Evolutionary conservation across 306 rosid genomes (phyloP).

Genomic region (Citrullus mucosospermus): DNA sequence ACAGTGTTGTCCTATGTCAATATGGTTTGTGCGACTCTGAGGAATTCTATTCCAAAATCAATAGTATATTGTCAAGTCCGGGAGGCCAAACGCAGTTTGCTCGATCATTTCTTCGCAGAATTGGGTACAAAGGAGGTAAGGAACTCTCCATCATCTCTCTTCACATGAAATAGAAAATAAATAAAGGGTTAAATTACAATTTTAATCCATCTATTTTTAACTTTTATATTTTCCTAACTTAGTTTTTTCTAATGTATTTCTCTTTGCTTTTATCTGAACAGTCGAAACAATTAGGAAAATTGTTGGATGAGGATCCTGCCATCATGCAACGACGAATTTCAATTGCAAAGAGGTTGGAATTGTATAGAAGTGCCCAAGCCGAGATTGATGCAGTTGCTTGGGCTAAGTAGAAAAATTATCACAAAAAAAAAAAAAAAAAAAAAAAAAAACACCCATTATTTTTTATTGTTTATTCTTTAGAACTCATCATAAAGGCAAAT

Average conservation of each 20-base stretch:
- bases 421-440: background rate
- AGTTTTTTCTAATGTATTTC: no score
- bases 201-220: background rate
- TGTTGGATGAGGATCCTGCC: conserved; percentile 34
- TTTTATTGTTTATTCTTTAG: background rate
- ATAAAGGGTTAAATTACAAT: background rate
- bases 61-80: conserved; percentile 32
- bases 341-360: conserved; percentile 23
- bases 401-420: background rate
- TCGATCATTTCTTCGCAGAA: conserved; percentile 29
- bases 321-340: conserved; percentile 28
- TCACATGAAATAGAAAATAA: background rate
- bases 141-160: background rate
- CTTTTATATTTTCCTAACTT: no score
- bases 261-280: conserved; percentile 8
- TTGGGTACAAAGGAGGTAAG: conserved; percentile 27
- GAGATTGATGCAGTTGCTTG: conserved; percentile 25
- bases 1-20: conserved; percentile 29
- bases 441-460: background rate
- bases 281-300: conserved; percentile 17
- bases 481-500: background rate
- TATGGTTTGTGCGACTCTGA: conserved; percentile 22
- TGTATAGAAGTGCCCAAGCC: conserved; percentile 28
- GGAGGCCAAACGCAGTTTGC: conserved; percentile 37
- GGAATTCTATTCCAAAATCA: conserved; percentile 31